Base-by-base conservation (phyloP, 2,329 filamentous ascomycete species). In the Ambrosiella beaveri region DNA sequence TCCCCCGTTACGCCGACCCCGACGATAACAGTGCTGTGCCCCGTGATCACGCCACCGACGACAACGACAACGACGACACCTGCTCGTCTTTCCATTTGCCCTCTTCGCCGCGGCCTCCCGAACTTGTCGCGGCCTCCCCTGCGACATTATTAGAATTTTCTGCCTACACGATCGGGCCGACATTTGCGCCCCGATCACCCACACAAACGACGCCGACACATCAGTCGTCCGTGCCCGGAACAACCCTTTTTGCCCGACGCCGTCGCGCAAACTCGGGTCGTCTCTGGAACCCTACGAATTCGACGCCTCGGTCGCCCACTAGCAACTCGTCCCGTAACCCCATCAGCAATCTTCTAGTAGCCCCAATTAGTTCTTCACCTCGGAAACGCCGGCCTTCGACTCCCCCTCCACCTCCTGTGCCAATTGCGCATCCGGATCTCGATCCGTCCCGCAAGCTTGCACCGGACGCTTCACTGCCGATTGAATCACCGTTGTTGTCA, bases 241-340 rank as follows among this genome's bases (percentile, higher is more conserved):
- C 17, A 56, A 36, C 37, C 47, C 40, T 37, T 2, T 54, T 55
- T 52, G 54, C 57, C 38, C 69, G 71, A 35, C 66, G 70, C 53
- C 70, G 68, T 56, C 72, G 70, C 37, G 69, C 73, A 37, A 71
- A 72, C 3, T 70, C 75, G 19, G 73, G 74, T 51, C 75, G 77
- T 40, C 75, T 81, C 62, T 81, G 78, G 78, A 81, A 81, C 64
- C 78, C 78, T 27, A 76, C 76, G 60, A 81, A 81, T 65, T 81
- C 77, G 35, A 80, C 78, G 1, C 77, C 77, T 50, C 71, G 76
- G 67, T 57, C 62, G 69, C 58, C 65, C 62, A 61, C 50, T 6
- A 53, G 54, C 50, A 62, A 36, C 19, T 65, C 7, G 62, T 63
- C 51, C 59, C 56, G 49, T 7, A 41, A 41, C 35, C 49, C 27